Percentiles rank a stretch among this genome's conserved stretches.
phyloP scores from a whole-genome alignment of 306 rosid genomes.

The Fragaria vesca region DNA sequence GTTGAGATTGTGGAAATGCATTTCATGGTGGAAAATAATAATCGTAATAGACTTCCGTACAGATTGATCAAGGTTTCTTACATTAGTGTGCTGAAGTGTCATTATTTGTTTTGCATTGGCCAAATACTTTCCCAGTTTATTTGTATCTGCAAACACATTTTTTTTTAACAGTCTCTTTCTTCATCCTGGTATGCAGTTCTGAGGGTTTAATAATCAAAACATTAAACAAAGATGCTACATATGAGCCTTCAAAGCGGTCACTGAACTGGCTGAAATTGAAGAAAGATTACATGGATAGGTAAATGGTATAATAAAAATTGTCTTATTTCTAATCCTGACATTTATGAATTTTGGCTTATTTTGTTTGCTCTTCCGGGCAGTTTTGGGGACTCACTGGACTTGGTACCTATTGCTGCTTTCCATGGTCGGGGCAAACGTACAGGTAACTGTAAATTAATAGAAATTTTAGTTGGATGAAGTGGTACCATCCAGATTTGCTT shows the following conservation, averaged over 20 bases:
- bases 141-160: constrained; percentile 4
- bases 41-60: background rate
- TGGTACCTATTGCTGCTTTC: constrained; percentile 97
- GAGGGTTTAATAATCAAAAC: constrained; percentile 94
- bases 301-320: constrained; percentile 27
- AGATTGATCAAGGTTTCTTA: background rate
- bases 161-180: constrained; percentile 4
- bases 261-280: constrained; percentile 92
- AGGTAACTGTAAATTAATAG: constrained; percentile 47
- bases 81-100: constrained; percentile 13
- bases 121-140: background rate
- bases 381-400: constrained; percentile 90
- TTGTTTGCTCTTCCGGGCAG: constrained; percentile 47
- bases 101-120: constrained; percentile 4
- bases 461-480: constrained; percentile 8
- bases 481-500: constrained; percentile 21
- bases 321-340: constrained; percentile 9
- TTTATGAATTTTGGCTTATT: constrained; percentile 24
- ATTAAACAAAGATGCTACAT: constrained; percentile 75
- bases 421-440: constrained; percentile 95
- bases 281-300: constrained; percentile 88
- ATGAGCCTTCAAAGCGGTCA: constrained; percentile 90
- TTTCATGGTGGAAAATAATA: too few relatives aligned
- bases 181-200: constrained; percentile 55
- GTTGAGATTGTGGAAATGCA: background rate